Base-by-base conservation (phyloP, 768 basidiomycete species). In the Collybia sordida region DNA sequence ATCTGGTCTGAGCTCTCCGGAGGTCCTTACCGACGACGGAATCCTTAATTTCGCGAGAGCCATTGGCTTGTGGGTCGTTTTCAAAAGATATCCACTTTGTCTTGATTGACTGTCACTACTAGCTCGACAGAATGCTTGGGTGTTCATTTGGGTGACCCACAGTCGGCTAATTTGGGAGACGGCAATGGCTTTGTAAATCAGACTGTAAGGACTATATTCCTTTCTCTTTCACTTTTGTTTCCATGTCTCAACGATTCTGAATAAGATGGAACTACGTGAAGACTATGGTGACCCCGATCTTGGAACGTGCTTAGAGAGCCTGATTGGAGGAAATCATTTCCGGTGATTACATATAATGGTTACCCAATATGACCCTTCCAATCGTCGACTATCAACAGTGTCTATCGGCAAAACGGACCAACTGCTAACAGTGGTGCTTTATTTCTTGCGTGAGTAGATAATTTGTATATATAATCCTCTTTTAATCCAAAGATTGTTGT, bases 281-380 rank as follows among this genome's bases (percentile, higher is more conserved):
- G 84, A 93, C 59, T 95, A 80, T 59, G 83, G 82, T 1, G 75
- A 92, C 56, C 71, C 81, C 0, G 67, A 58, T 55, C 63, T 81
- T 23, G 73, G 93, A 1, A 90, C 90, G 3, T 93, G 91, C 62
- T 63, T 83, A 42, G 91, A 95, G 63, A 85, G 83, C 12, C 72
- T 90, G 42, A 71, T 86, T 42, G 91, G 91, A 2, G 92, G 91
- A 5, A 82, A 88, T 60, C 92, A 93, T 58, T 76, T 91, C 59
- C 81, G 91, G 59, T 90, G 78, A 59, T 84, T 71, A 5, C 59
- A 54, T n/a, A n/a, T n/a, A n/a, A n/a, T n/a, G n/a, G n/a, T n/a
- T n/a, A n/a, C 19, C n/a, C 34, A 35, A 23, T 23, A 18, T 6
- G 18, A 18, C 3, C 42, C 6, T 14, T 15, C 7, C 11, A 31